A percentile compares a stretch with the other conserved stretches of the same genome.
Evolutionary conservation across 306 rosid species (phyloP).

Genomic region (Boehmeria nivea): DNA sequence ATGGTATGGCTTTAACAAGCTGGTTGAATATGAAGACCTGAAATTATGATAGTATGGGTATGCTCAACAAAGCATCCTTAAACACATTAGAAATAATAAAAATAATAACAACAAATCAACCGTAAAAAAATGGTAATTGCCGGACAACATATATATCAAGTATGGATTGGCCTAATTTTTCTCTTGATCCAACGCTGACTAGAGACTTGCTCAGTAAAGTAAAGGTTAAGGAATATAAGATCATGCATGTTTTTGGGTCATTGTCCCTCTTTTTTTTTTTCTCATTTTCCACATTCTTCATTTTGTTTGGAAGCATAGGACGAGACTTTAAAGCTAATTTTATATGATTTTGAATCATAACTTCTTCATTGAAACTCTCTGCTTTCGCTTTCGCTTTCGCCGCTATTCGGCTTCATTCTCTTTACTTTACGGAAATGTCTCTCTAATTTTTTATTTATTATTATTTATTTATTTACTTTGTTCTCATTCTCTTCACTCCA

Average conservation of each 20-base stretch:
- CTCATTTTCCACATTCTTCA: not conserved
- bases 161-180: not conserved
- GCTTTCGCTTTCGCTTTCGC: constrained; percentile 21
- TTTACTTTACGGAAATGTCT: constrained; percentile 19
- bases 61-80: no score
- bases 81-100: not conserved
- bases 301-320: not conserved
- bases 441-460: constrained; percentile 2
- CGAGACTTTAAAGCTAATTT: not conserved
- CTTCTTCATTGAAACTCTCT: constrained; percentile 5
- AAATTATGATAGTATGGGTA: no score
- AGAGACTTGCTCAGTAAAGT: not conserved
- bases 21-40: no score
- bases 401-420: constrained; percentile 17
- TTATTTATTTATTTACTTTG: no score
- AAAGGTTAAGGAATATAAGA: not conserved
- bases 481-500: constrained; percentile 8
- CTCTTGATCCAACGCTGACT: constrained; percentile 12
- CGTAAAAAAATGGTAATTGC: constrained; percentile 1
- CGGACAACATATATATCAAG: not conserved
- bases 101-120: not conserved
- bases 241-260: not conserved
- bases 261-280: not conserved
- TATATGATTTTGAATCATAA: not conserved
- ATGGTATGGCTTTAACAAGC: no score